Evolutionary conservation across 164 flowering plant genomes (phyloP), one percentile per base, ranked within the genome.

Genomic region (Macadamia integrifolia): DNA sequence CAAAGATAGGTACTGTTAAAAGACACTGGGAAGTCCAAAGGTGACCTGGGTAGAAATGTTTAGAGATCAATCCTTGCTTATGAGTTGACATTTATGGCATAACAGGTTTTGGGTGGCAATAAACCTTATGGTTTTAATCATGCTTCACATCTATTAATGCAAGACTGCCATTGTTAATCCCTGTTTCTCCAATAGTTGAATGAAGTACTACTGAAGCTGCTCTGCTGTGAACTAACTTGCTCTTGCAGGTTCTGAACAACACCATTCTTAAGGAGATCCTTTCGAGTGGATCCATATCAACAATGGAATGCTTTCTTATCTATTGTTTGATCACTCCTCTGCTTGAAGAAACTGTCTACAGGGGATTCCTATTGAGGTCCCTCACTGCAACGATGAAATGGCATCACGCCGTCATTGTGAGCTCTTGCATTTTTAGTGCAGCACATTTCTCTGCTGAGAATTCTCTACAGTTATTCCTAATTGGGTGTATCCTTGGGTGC

Each of bases 371-470:
- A 2, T 67, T 93, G 75, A 72, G 78, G 65, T 81, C 90, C 30
- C 80, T 91, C 35, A 76, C 92, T 49, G 74, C 88, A 29, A 79
- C 66, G 2, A 84, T 82, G 87, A 76, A 86, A 66, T 91, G 98
- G 95, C 80, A 76, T 48, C 71, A 81, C 8, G 94, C 96, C 44
- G 83, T 93, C 23, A 18, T 80, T n/a, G 66, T 90, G 28, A 93
- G 96, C 73, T 82, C 96, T 2, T 74, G 76, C 49, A 69, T 90
- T 42, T 93, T 93, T 69, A 81, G 89, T 63, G 87, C 84, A 40
- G 82, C 89, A 53, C 97, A 93, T 73, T 83, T 91, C 56, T 93
- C 98, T 58, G 81, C 63, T 68, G 96, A 90, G 76, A 85, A 87
- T 77, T 85, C 78, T 59, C 17, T 84, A 2, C 98, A 91, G 62